A percentile compares a stretch with the other conserved stretches of the same genome.
These are phyloP conservation scores for Leptographium procerum DNA, from an alignment of 2,329 filamentous ascomycete genomes.

Conservation along the genomic window DNA sequence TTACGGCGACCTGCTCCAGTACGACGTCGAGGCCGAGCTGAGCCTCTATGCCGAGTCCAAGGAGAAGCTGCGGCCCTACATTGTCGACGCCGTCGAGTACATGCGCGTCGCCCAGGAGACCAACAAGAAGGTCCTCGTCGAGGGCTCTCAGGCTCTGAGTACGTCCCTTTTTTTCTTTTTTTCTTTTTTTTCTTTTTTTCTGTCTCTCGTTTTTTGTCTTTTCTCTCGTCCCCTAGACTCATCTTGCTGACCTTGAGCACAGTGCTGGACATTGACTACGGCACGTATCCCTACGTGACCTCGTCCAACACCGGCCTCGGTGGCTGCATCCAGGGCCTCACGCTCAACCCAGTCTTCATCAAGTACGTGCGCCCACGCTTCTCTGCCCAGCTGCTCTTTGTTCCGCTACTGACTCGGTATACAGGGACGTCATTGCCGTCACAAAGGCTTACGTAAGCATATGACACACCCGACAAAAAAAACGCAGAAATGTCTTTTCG, in stretches of 20 bases:
- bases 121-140: slow-evolving; percentile 46
- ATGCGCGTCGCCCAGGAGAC: slow-evolving; percentile 40
- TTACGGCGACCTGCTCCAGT: slow-evolving; percentile 47
- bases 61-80: slow-evolving; percentile 43
- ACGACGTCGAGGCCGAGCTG: slow-evolving; percentile 61
- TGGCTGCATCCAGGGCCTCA: slow-evolving; percentile 29
- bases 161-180: neutral
- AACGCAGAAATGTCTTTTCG: no score
- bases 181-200: neutral
- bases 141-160: slow-evolving; percentile 33
- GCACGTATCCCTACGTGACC: slow-evolving; percentile 49
- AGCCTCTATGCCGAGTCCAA: slow-evolving; percentile 47
- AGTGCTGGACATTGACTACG: slow-evolving; percentile 44
- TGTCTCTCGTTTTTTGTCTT: neutral
- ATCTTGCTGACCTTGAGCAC: neutral
- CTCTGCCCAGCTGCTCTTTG: no score
- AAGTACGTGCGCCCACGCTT: neutral
- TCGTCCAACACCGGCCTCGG: slow-evolving; percentile 46
- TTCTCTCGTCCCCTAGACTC: neutral
- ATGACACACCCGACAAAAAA: neutral
- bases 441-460: slow-evolving; percentile 44
- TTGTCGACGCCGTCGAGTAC: slow-evolving; percentile 49
- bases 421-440: slow-evolving; percentile 45
- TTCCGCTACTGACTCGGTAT: neutral
- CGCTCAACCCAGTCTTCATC: slow-evolving; percentile 10